phyloP scores from a whole-genome alignment of 2,329 filamentous ascomycete species.

The Polychaeton citri region DNA sequence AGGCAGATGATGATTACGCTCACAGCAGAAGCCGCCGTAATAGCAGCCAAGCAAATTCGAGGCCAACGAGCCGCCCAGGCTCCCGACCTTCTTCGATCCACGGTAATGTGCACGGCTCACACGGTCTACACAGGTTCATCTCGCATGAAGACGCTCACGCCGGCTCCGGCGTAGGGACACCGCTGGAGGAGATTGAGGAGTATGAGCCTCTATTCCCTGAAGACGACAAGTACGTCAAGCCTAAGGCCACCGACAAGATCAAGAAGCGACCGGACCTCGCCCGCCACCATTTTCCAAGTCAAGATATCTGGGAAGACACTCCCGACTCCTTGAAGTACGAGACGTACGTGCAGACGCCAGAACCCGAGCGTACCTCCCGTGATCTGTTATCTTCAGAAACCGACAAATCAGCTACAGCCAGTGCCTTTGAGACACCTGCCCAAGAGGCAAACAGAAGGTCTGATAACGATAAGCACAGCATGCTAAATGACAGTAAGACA shows the following conservation, averaged over 20 bases:
- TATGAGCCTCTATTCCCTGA: slow-evolving; percentile 89
- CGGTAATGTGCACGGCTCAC: slow-evolving; percentile 30
- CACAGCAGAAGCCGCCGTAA: slow-evolving; percentile 31
- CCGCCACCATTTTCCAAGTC: slow-evolving; percentile 67
- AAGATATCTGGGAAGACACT: slow-evolving; percentile 94
- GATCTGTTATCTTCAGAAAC: slow-evolving; percentile 13
- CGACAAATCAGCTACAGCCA: slow-evolving; percentile 12
- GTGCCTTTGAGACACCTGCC: slow-evolving; percentile 31
- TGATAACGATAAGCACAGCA: slow-evolving; percentile 10
- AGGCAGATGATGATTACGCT: slow-evolving; percentile 24
- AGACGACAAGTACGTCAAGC: slow-evolving; percentile 47
- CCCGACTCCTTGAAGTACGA: slow-evolving; percentile 67
- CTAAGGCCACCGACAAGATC: slow-evolving; percentile 39
- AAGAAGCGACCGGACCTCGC: slow-evolving; percentile 40
- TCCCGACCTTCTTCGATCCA: slow-evolving; percentile 48
- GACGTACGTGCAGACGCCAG: slow-evolving; percentile 71
- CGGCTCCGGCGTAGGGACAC: slow-evolving; percentile 41
- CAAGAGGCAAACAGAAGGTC: slow-evolving; percentile 36
- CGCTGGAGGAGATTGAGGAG: slow-evolving; percentile 77
- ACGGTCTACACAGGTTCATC: slow-evolving; percentile 40
- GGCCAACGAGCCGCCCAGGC: slow-evolving; percentile 51
- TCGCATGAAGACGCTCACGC: slow-evolving; percentile 40
- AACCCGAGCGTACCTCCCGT: slow-evolving; percentile 28
- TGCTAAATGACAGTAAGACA: slow-evolving; percentile 31
- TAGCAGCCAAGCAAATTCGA: slow-evolving; percentile 45